These are phyloP conservation scores for Boletus tylopilopsis DNA, from an alignment of 768 basidiomycete species.

Conservation along the genomic window DNA sequence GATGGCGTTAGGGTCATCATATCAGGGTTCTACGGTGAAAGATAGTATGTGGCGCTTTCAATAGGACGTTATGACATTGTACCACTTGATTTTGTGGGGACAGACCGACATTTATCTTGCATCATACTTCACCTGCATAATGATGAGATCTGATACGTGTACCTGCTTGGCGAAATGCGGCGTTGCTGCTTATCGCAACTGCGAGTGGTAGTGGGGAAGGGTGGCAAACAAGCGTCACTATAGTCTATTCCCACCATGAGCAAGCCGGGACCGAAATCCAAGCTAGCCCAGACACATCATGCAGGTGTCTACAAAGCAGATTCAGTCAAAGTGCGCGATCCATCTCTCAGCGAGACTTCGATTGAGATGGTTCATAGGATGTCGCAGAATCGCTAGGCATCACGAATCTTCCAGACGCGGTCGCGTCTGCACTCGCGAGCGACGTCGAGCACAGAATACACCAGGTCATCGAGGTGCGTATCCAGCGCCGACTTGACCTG, in stretches of 20 bases:
- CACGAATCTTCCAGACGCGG: constrained; percentile 65
- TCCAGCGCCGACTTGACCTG: neutral
- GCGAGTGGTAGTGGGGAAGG: neutral
- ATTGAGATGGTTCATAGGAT: constrained; percentile 51
- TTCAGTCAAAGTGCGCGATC: constrained; percentile 50
- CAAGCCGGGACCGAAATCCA: constrained; percentile 46
- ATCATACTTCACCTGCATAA: neutral
- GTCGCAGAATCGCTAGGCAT: constrained; percentile 86
- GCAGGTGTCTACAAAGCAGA: constrained; percentile 64
- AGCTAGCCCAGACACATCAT: constrained; percentile 44
- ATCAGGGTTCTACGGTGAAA: neutral
- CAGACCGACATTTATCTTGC: neutral
- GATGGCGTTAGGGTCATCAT: neutral
- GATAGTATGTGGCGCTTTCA: neutral
- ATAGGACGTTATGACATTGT: constrained; percentile 4
- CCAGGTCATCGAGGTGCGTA: constrained; percentile 85
- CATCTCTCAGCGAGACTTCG: constrained; percentile 5
- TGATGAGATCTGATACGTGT: neutral
- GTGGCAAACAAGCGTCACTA: neutral
- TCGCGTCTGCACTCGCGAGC: constrained; percentile 83
- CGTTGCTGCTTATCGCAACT: no score
- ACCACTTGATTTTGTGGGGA: neutral
- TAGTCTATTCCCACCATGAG: constrained; percentile 21
- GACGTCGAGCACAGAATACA: constrained; percentile 97
- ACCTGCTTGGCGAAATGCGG: neutral